Evolutionary conservation across 257 asterid species (phyloP), one percentile per base, ranked within the genome.

Genomic region (Ehretia macrophylla): DNA sequence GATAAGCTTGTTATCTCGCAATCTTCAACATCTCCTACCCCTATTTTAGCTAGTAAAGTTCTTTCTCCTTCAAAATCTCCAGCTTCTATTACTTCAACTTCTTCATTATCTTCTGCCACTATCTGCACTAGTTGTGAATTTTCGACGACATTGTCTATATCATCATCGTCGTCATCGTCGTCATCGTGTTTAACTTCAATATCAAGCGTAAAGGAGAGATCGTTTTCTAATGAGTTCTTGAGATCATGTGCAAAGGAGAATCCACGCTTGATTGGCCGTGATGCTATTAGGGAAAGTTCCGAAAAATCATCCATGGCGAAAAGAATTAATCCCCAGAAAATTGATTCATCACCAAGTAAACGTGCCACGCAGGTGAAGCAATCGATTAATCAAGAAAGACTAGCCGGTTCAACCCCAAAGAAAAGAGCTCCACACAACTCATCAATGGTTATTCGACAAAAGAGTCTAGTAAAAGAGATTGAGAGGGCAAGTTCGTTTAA

Each of bases 1-100:
- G 95, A 88, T 17, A 88, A 88, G 74, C 84, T 76, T 56, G 86
- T 83, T 14, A 74, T 83, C 62, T 79, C 89, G 1, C 88, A 73
- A 58, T 63, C 79, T n/a, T 83, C 80, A 9, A 8, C 51, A 9
- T 65, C 78, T 58, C 46, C 83, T n/a, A 10, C 21, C 11, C 70
- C 59, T 17, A 65, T 17, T 8, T 67, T 8, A 64, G 52, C 19
- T 51, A 55, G 13, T 27, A 79, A 70, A 32, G 77, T 79, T 6
- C 72, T 71, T 14, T 77, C 82, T 4, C 83, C 84, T 37, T 60
- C 79, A 11, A 79, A 80, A 22, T 81, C 84, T 49, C 57, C 72
- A n/a, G 46, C 73, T 47, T 78, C 86, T 0, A 9, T 68, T 1
- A 46, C 82, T 44, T 74, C 81, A 0, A 47, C 75, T 10, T 83